Evolutionary conservation across 345 rosid species (phyloP), one percentile per base, ranked within the genome.

Genomic region (Salix viminalis): DNA sequence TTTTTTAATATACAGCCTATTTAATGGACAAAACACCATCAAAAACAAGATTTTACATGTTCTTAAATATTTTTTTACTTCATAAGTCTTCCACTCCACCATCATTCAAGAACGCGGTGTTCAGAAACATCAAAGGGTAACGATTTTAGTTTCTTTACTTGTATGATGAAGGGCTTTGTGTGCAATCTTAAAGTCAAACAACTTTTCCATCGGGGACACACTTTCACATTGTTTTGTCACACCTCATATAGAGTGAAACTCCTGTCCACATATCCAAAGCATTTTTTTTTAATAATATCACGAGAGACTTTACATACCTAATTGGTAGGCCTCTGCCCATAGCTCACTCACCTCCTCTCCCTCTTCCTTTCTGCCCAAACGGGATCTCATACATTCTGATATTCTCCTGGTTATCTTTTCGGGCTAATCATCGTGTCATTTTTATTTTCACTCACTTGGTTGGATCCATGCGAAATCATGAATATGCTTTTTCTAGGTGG

Each of bases 181-280:
- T 39, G 50, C 58, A 75, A 80, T 67, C 75, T 67, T 5, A 77
- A 69, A 12, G 84, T 79, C 88, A 81, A 81, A 71, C 65, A 56
- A 71, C 76, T 54, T 83, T 81, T 66, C 13, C 28, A 14, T 11
- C 14, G 71, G 44, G 62, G 60, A 14, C 75, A 56, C 26, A 58
- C 61, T 56, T 58, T 58, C 64, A 56, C 74, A 24, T 62, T 69
- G 71, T 71, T 74, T 74, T 71, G 77, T 74, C 68, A 67, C 83
- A 24, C 21, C 66, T 19, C 41, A 41, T 42, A 19, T n/a, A 66
- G n/a, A 54, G 1, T 58, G 64, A 48, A 42, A 70, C 75, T 34
- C 52, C 36, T 12, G 2, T 30, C 42, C 42, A 10, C 67, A 16
- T 41, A 58, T 56, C 64, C 39, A 70, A 39, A 28, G 13, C 39